Conservation (phyloP, 2,329 filamentous ascomycete species). For the Fusarium pseudonygamai region DNA sequence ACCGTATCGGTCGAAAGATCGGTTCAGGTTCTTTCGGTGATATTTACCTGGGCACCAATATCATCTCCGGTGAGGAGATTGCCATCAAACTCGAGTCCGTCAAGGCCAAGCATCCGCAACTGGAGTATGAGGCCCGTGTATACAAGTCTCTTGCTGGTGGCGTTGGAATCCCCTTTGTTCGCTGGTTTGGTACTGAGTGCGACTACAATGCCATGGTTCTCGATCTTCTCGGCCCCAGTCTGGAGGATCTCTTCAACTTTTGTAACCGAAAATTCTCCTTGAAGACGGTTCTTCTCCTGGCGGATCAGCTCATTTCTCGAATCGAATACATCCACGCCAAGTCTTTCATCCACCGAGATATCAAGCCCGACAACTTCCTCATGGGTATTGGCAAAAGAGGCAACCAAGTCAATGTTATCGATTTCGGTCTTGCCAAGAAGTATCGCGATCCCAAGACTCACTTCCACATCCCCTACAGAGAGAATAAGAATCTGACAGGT, state of each 20-base stretch:
- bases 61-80: slow-evolving; percentile 99
- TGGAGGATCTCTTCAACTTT: slow-evolving; percentile 99
- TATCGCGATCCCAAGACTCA: slow-evolving; percentile 99
- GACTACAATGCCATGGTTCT: slow-evolving; percentile 99
- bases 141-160: slow-evolving; percentile 91
- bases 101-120: slow-evolving; percentile 98
- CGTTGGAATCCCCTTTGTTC: slow-evolving; percentile 97
- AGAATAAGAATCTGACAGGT: slow-evolving; percentile 99
- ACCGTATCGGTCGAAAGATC: slow-evolving; percentile 99
- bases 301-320: slow-evolving; percentile 97
- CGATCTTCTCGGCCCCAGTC: slow-evolving; percentile 91
- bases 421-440: slow-evolving; percentile 99
- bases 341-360: slow-evolving; percentile 99
- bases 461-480: slow-evolving; percentile 99
- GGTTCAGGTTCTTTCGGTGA: slow-evolving; percentile 97
- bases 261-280: slow-evolving; percentile 99
- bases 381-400: slow-evolving; percentile 99
- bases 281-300: slow-evolving; percentile 96
- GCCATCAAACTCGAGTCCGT: slow-evolving; percentile 99
- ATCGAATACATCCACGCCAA: slow-evolving; percentile 99
- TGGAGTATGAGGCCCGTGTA: slow-evolving; percentile 98
- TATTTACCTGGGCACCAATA: slow-evolving; percentile 99
- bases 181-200: slow-evolving; percentile 99
- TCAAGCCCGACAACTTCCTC: slow-evolving; percentile 99
- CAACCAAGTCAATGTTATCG: slow-evolving; percentile 99